Evolutionary conservation across 257 asterid genomes (phyloP), one percentile per base, ranked within the genome.

Genomic region (Penstemon newberryi): DNA sequence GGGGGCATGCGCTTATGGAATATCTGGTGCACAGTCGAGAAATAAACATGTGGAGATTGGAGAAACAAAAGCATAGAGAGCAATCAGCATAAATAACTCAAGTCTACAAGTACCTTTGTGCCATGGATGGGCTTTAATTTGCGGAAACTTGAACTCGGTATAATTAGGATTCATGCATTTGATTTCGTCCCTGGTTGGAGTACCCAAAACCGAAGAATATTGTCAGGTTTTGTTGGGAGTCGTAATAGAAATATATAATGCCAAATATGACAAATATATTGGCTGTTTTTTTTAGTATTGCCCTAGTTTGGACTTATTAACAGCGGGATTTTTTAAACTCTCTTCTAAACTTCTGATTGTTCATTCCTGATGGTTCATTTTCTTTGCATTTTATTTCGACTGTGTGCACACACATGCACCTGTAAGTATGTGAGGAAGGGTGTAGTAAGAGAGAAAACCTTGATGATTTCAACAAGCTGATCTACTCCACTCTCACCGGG

Each of bases 401-500:
- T 0, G 37, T 49, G 65, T 15, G 45, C 37, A 10, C 15, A 51
- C 19, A 18, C 25, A 19, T 9, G 56, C 56, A 11, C 56, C 25
- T 51, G 18, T 51, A 18, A 7, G 56, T 51, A 18, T 13, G 6
- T 51, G 56, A 4, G 4, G 4, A 41, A 43, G 68, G n/a, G 65
- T 60, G 65, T 37, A 67, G 70, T 56, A 73, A 71, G 72, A 71
- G 74, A 73, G 51, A 63, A 73, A 72, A 87, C 98, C 97, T 92
- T 92, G 77, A 92, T 90, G 73, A 92, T 90, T 87, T 90, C 98
- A 75, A 92, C 98, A 73, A 92, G 94, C 81, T 92, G 98, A 81
- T 92, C 98, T 37, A 92, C 98, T 52, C 97, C 98, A 80, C 97
- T 90, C 83, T 92, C 98, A 65, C 98, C 98, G 58, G 98, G 97